A percentile compares a stretch with the other conserved stretches of the same genome.
phyloP scores from a whole-genome alignment of 1,139 yeast species.

The Dujonia santamariae region DNA sequence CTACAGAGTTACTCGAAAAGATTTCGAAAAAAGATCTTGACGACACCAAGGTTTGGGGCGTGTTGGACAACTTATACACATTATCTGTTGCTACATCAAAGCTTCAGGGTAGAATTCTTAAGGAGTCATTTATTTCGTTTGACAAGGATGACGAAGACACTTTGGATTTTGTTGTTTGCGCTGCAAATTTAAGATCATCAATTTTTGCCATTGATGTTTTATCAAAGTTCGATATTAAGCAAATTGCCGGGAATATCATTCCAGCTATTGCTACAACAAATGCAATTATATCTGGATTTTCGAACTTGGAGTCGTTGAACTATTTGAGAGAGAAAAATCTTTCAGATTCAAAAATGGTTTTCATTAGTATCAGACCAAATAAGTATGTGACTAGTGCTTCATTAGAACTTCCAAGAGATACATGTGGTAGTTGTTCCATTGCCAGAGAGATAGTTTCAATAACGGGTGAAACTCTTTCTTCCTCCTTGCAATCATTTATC shows the following conservation, averaged over 20 bases:
- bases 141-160: constrained; percentile 97
- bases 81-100: constrained; percentile 48
- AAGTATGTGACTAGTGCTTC: constrained; percentile 66
- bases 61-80: constrained; percentile 61
- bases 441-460: constrained; percentile 44
- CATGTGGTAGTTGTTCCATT: constrained; percentile 73
- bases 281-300: constrained; percentile 90
- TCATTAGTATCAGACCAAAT: constrained; percentile 67
- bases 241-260: constrained; percentile 95
- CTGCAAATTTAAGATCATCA: constrained; percentile 77
- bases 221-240: constrained; percentile 83
- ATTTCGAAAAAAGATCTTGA: not conserved
- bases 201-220: constrained; percentile 72
- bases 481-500: constrained; percentile 41
- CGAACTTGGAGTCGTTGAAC: constrained; percentile 68
- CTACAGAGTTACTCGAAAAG: constrained; percentile 20
- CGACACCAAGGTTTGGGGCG: constrained; percentile 65
- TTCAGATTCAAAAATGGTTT: constrained; percentile 46
- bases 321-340: constrained; percentile 32
- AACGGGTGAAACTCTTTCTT: constrained; percentile 13
- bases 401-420: constrained; percentile 58
- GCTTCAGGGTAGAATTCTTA: constrained; percentile 47
- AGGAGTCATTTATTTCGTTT: constrained; percentile 53
- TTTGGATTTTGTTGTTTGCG: constrained; percentile 79
- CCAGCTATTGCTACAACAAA: constrained; percentile 99